Conservation (phyloP, 495 filamentous ascomycete genomes). For the Penicillium subrubescens region DNA sequence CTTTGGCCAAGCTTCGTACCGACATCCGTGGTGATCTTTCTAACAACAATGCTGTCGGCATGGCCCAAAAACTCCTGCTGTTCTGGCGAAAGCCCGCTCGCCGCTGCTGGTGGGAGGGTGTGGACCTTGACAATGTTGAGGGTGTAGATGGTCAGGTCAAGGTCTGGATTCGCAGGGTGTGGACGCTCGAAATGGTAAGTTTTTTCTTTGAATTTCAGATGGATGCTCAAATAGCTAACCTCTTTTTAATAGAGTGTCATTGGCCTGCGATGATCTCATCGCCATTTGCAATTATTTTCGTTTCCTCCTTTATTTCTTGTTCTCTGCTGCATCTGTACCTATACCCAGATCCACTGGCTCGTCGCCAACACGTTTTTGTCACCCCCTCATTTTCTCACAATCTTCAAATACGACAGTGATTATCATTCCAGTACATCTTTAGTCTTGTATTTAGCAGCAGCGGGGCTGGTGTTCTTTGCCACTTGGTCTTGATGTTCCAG, state of each 20-base stretch:
- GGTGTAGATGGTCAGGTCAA: slow-evolving; percentile 91
- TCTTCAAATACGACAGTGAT: slow-evolving; percentile 3
- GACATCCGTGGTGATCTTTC: slow-evolving; percentile 82
- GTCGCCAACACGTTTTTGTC: slow-evolving; percentile 18
- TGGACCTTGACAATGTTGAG: slow-evolving; percentile 88
- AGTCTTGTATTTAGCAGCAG: slow-evolving; percentile 7
- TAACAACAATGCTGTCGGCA: slow-evolving; percentile 83
- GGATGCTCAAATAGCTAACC: slow-evolving; percentile 25
- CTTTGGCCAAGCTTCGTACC: slow-evolving; percentile 87
- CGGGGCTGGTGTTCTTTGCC: slow-evolving; percentile 24
- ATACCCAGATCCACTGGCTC: slow-evolving; percentile 29
- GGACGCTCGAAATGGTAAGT: slow-evolving; percentile 96
- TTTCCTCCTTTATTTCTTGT: slow-evolving; percentile 14
- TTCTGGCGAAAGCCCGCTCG: slow-evolving; percentile 98
- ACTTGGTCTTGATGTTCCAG: slow-evolving; percentile 16
- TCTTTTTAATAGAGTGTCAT: slow-evolving; percentile 69
- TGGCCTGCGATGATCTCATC: slow-evolving; percentile 66
- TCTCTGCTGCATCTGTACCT: slow-evolving; percentile 30
- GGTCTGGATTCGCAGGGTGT: slow-evolving; percentile 96
- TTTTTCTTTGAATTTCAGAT: not conserved
- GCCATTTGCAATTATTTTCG: not conserved
- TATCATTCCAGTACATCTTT: slow-evolving; percentile 2
- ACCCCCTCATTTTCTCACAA: slow-evolving; percentile 22
- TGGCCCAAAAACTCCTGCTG: slow-evolving; percentile 97
- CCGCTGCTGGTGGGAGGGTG: slow-evolving; percentile 98